These are phyloP conservation scores for Cyclostephanos invisitatus DNA, from an alignment of 108 stramenopile genomes.

Conservation along the genomic window DNA sequence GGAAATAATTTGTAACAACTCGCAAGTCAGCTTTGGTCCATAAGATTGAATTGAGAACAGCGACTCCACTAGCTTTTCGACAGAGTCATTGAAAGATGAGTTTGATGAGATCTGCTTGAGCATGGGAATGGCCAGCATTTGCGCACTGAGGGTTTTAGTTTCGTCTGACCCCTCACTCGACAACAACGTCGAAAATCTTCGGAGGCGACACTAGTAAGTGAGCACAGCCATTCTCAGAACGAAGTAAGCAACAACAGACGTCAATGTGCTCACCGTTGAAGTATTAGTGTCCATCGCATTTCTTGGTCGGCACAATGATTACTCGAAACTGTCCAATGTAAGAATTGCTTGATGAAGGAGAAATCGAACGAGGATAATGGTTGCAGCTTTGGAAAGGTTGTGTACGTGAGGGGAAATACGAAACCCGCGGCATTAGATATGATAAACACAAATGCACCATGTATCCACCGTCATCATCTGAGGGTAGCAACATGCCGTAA, in stretches of 20 bases:
- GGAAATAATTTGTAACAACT: constrained; percentile 79
- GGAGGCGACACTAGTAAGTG: constrained; percentile 29
- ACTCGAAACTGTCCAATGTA: constrained; percentile 54
- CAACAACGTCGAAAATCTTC: constrained; percentile 74
- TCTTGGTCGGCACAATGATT: constrained; percentile 48
- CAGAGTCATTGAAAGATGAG: constrained; percentile 16
- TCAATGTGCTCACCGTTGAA: neutral
- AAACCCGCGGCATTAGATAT: too few species aligned
- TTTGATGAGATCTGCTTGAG: constrained; percentile 33
- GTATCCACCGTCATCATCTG: too few species aligned
- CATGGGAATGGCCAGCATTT: constrained; percentile 77
- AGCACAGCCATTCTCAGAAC: neutral
- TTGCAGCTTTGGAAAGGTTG: constrained; percentile 34
- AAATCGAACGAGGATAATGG: constrained; percentile 69
- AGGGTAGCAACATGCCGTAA: too few species aligned
- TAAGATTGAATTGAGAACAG: constrained; percentile 19
- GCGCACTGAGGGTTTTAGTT: constrained; percentile 68
- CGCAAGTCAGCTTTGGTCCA: constrained; percentile 78
- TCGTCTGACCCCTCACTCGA: constrained; percentile 81
- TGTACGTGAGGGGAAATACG: too few species aligned
- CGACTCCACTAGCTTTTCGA: constrained; percentile 9
- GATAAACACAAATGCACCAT: too few species aligned
- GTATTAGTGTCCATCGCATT: constrained; percentile 22
- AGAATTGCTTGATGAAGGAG: constrained; percentile 58
- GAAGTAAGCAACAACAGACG: neutral